Base-by-base conservation (phyloP, 148 eudicot species). In the Camellia lanceoleosa region DNA sequence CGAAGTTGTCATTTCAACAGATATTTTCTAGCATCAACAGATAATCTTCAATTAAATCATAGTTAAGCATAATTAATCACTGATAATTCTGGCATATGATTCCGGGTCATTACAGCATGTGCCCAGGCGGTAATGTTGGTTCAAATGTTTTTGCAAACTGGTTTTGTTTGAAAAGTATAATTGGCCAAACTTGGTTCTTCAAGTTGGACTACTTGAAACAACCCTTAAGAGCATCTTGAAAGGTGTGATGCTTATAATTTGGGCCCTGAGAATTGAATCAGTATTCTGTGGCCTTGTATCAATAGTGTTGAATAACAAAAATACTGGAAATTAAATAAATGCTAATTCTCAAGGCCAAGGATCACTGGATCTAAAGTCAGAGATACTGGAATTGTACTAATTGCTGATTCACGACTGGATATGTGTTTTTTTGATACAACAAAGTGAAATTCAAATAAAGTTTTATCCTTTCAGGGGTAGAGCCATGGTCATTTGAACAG, bases 401-500 rank as follows among this genome's bases (percentile, higher is more conserved):
- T 68, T 4, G 74, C 55, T 63, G 19, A 51, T 63, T 46, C 15
- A 12, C 55, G 12, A 20, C 13, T 72, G 75, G 20, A 73, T 73
- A 38, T 55, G 76, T 73, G 76, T 73, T 38, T 55, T 73, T 15
- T 73, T 60, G 64, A 73, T 8, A 0, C 0, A 5, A 44, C 52
- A 59, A 58, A 4, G 16, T 43, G 8, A 16, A 51, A n/a, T 65
- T 43, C 15, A 30, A 51, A n/a, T 65, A 42, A 68, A 6, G 51
- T 63, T 64, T 69, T 71, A 42, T 51, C 72, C 52, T 80, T 82
- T 77, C 86, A 95, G 99, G 97, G 76, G 85, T 95, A 61, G 98
- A 92, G 75, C 97, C 99, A 30, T 95, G 99, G 98, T 87, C 98
- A 62, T 92, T 95, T 82, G 87, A 95, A 82, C 99, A 95, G 80